These are phyloP conservation scores for Leccinum proliferum DNA, from an alignment of 1,284 basidiomycete genomes.

Conservation along the genomic window DNA sequence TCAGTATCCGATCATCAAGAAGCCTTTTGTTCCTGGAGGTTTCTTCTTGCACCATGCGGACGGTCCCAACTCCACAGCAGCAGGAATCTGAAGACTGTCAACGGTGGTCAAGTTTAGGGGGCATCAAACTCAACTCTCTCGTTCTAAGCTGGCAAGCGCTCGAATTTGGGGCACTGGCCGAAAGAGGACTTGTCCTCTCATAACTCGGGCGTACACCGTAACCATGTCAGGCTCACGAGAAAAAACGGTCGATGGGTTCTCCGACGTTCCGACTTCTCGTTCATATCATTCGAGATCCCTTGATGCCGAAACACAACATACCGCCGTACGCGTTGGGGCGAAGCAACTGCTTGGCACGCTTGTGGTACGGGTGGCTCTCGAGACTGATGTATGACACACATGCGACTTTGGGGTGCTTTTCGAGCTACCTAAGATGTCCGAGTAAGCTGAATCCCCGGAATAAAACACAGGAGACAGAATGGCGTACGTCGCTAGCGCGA, in stretches of 20 bases:
- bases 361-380: conserved; percentile 57
- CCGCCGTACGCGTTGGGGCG: conserved; percentile 66
- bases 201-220: conserved; percentile 1
- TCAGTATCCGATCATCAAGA: conserved; percentile 9
- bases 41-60: background rate
- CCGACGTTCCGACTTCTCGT: background rate
- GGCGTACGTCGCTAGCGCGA: conserved; percentile 61
- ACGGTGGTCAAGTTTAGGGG: conserved; percentile 2
- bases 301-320: conserved; percentile 79
- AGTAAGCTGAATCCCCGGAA: background rate
- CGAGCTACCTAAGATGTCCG: conserved; percentile 47
- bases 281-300: conserved; percentile 34
- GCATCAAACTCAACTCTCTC: conserved; percentile 8
- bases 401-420: conserved; percentile 62
- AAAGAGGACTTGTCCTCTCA: background rate
- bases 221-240: background rate
- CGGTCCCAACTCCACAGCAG: background rate
- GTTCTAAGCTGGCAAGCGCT: background rate
- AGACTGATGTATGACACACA: conserved; percentile 88
- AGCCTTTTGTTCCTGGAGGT: background rate
- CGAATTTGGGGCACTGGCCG: too few species aligned
- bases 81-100: background rate
- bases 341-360: conserved; percentile 54
- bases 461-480: background rate
- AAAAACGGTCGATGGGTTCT: background rate